These are phyloP conservation scores for Dipteronia dyeriana DNA, from an alignment of 345 rosid species.

Conservation along the genomic window DNA sequence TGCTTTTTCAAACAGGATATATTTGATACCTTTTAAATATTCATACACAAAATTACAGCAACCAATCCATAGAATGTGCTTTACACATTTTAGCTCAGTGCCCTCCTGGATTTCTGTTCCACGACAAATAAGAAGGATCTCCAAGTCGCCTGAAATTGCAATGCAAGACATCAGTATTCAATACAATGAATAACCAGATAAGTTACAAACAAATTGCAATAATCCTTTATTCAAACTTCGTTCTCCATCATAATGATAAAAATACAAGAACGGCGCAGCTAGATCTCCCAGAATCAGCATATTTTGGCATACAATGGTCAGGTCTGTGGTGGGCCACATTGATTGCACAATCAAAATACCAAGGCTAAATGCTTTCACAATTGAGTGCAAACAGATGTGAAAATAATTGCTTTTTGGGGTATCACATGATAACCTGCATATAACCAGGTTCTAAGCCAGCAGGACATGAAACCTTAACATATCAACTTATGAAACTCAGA, in stretches of 20 bases:
- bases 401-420: neutral
- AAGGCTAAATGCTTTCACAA: neutral
- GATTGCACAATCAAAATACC: neutral
- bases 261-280: neutral
- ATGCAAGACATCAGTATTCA: neutral
- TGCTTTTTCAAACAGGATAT: slow-evolving; percentile 2
- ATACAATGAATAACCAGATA: neutral
- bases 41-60: slow-evolving; percentile 21
- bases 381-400: neutral
- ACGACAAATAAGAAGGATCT: slow-evolving; percentile 93
- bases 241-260: neutral
- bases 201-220: neutral
- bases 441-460: neutral
- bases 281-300: neutral
- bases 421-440: neutral
- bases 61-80: neutral
- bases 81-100: slow-evolving; percentile 30
- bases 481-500: neutral
- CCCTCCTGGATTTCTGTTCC: slow-evolving; percentile 88
- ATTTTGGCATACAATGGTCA: neutral
- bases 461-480: neutral
- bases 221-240: neutral
- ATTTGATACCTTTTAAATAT: slow-evolving; percentile 6
- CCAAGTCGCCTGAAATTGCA: slow-evolving; percentile 72
- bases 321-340: neutral